phyloP scores from a whole-genome alignment of 495 filamentous ascomycete genomes.

The Talaromyces proteolyticus region DNA sequence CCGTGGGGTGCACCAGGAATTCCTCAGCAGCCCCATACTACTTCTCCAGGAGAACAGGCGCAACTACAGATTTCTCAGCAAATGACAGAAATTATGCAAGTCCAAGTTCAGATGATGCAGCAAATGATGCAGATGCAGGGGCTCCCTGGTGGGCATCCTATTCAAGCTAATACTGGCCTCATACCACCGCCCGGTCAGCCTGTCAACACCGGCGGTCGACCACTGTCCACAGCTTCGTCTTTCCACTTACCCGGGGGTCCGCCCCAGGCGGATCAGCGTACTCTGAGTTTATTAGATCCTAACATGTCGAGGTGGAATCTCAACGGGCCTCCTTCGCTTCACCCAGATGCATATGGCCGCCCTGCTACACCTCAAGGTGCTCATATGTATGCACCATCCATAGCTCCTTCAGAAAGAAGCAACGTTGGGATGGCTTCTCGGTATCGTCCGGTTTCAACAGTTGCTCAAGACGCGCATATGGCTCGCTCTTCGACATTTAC shows the following conservation, averaged over 20 bases:
- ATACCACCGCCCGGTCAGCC: constrained; percentile 11
- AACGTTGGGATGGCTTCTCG: constrained; percentile 84
- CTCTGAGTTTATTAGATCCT: constrained; percentile 79
- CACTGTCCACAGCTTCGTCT: constrained; percentile 37
- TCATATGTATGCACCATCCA: constrained; percentile 61
- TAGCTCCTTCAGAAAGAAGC: constrained; percentile 91
- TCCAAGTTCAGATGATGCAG: constrained; percentile 85
- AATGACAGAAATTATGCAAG: constrained; percentile 85
- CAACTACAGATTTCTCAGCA: constrained; percentile 82
- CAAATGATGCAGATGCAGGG: constrained; percentile 72
- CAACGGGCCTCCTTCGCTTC: constrained; percentile 22
- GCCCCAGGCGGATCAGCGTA: constrained; percentile 41
- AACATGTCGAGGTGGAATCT: constrained; percentile 51
- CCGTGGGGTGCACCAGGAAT: constrained; percentile 14
- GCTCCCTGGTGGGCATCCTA: constrained; percentile 20
- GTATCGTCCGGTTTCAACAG: constrained; percentile 81
- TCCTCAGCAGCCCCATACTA: constrained; percentile 14
- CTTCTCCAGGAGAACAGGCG: constrained; percentile 62
- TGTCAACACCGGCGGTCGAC: constrained; percentile 22
- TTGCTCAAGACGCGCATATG: constrained; percentile 23
- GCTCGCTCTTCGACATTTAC: constrained; percentile 42
- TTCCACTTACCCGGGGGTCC: constrained; percentile 13
- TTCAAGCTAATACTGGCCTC: constrained; percentile 13
- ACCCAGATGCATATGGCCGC: constrained; percentile 18
- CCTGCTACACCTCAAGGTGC: constrained; percentile 21